These are phyloP conservation scores for Zygnema cylindricum DNA, from an alignment of 139 green algal species.

Conservation along the genomic window DNA sequence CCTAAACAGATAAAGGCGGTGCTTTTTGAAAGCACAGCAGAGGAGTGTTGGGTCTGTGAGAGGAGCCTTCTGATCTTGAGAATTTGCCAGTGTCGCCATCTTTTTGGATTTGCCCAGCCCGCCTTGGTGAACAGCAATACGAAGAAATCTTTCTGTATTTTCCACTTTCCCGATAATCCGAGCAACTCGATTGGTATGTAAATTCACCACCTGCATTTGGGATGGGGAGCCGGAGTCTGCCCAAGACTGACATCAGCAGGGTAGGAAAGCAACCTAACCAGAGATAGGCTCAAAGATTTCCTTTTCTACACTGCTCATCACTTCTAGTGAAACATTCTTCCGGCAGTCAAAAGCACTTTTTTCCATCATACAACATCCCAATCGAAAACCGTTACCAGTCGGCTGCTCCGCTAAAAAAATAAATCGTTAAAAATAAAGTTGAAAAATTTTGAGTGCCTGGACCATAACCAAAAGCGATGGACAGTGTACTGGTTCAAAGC, in stretches of 20 bases:
- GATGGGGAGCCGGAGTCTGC: background rate
- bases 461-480: no score
- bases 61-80: conserved; percentile 32
- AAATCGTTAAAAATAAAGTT: no score
- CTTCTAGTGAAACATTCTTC: background rate
- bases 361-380: no score
- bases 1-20: conserved; percentile 93
- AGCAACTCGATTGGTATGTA: conserved; percentile 79
- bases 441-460: no score
- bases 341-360: no score
- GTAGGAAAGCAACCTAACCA: no score
- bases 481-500: no score
- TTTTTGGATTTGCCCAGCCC: conserved; percentile 57
- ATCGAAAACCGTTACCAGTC: no score
- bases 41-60: conserved; percentile 85
- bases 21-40: conserved; percentile 80
- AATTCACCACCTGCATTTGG: conserved; percentile 81
- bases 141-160: conserved; percentile 93
- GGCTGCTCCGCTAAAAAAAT: no score
- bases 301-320: background rate
- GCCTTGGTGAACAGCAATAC: conserved; percentile 83
- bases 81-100: conserved; percentile 24
- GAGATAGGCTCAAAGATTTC: no score
- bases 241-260: background rate
- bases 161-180: conserved; percentile 90